Evolutionary conservation across 2,329 filamentous ascomycete genomes (phyloP).

Genomic region (Pseudofabraea citricarpa): DNA sequence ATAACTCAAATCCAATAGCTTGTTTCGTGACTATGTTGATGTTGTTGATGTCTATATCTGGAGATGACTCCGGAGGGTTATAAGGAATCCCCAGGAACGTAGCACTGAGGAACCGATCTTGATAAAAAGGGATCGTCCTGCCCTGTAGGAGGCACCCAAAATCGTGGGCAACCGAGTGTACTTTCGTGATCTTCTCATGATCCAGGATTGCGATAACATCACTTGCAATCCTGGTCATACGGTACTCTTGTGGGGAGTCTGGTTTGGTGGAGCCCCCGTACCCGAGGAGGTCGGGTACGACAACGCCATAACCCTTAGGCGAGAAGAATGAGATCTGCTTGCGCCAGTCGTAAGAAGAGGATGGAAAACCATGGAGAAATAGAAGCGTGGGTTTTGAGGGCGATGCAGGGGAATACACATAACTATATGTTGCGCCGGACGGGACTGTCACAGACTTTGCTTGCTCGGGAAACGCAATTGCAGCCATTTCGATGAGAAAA

Average conservation of each 20-base stretch:
- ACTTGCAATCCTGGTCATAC: slow-evolving; percentile 24
- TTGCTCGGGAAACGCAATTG: no score
- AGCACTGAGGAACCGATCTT: no score
- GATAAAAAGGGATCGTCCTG: no score
- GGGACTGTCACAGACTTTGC: slow-evolving; percentile 4
- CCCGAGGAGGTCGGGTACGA: slow-evolving; percentile 36
- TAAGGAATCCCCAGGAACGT: no score
- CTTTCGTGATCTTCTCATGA: slow-evolving; percentile 13
- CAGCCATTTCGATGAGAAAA: no score
- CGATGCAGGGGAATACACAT: slow-evolving; percentile 17
- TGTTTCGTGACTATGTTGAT: no score
- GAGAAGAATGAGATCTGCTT: slow-evolving; percentile 15
- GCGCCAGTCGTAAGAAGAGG: slow-evolving; percentile 36
- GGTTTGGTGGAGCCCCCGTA: slow-evolving; percentile 31
- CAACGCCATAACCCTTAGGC: slow-evolving; percentile 33
- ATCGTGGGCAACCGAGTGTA: no score
- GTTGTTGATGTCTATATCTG: no score
- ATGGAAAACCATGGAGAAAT: slow-evolving; percentile 44
- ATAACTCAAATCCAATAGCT: no score
- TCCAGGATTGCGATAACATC: slow-evolving; percentile 32
- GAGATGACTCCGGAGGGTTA: no score
- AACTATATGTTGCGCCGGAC: slow-evolving; percentile 21
- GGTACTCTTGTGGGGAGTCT: slow-evolving; percentile 21
- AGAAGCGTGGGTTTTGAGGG: slow-evolving; percentile 26
- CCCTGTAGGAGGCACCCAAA: no score